A percentile compares a stretch with the other conserved stretches of the same genome.
Evolutionary conservation across 2,329 filamentous ascomycete genomes (phyloP).

Genomic region (Pseudocercospora fijiensis): DNA sequence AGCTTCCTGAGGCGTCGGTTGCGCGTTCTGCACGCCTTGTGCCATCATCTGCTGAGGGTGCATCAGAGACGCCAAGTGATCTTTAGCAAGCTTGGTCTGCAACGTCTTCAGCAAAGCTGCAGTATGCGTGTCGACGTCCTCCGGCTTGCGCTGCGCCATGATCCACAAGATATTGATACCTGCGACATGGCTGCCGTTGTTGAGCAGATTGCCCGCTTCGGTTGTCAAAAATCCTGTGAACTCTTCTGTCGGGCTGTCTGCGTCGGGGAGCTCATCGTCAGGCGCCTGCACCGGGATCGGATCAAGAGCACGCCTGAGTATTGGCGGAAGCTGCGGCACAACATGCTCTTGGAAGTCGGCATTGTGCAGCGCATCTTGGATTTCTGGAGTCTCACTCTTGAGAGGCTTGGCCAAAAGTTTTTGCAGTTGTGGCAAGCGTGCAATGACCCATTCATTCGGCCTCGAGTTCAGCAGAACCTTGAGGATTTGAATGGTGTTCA

Average conservation of each 20-base stretch:
- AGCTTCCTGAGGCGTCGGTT: conserved; percentile 70
- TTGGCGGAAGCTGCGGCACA: conserved; percentile 63
- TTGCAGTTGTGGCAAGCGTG: conserved; percentile 73
- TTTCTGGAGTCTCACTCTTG: conserved; percentile 82
- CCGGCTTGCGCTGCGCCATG: conserved; percentile 77
- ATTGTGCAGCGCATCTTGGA: conserved; percentile 87
- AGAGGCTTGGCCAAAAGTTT: conserved; percentile 87
- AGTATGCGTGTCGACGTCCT: conserved; percentile 87
- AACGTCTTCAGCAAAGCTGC: conserved; percentile 87
- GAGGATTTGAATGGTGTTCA: conserved; percentile 91
- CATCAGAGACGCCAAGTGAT: conserved; percentile 77
- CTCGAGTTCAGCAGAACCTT: conserved; percentile 87
- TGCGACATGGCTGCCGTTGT: conserved; percentile 73
- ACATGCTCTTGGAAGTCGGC: conserved; percentile 68
- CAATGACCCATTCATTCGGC: conserved; percentile 83
- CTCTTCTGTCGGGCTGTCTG: conserved; percentile 74
- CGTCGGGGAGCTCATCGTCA: conserved; percentile 69
- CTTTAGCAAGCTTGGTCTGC: conserved; percentile 85
- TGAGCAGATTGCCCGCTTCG: conserved; percentile 82
- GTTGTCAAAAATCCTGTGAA: conserved; percentile 80
- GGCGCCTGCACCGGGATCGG: conserved; percentile 77
- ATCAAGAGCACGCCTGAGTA: conserved; percentile 79
- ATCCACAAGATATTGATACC: conserved; percentile 94
- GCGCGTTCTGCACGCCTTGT: conserved; percentile 42
- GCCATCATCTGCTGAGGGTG: conserved; percentile 55